These are phyloP conservation scores for Penicillium odoratum DNA, from an alignment of 495 filamentous ascomycete genomes.

Conservation along the genomic window DNA sequence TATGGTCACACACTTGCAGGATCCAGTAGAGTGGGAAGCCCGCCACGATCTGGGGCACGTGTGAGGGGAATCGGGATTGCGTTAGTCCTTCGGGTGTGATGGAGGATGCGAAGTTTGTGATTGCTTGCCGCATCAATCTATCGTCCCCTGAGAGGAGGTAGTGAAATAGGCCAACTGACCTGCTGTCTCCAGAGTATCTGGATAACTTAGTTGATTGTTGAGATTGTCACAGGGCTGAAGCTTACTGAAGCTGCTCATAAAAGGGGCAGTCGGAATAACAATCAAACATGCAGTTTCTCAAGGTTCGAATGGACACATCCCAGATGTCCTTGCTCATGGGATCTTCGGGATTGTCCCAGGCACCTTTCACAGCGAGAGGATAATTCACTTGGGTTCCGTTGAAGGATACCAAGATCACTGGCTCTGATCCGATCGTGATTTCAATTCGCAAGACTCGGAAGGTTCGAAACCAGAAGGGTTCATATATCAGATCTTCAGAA, in stretches of 20 bases:
- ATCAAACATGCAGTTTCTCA: slow-evolving; percentile 43
- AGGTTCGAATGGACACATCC: slow-evolving; percentile 34
- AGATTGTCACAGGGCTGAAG: not conserved
- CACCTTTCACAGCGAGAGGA: slow-evolving; percentile 32
- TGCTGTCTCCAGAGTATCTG: slow-evolving; percentile 33
- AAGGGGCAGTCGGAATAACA: slow-evolving; percentile 43
- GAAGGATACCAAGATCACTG: slow-evolving; percentile 18
- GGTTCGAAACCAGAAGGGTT: slow-evolving; percentile 45
- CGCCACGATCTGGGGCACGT: slow-evolving; percentile 34
- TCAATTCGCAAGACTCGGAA: slow-evolving; percentile 35
- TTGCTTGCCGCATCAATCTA: slow-evolving; percentile 36
- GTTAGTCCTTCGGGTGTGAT: slow-evolving; percentile 33
- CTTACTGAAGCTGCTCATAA: slow-evolving; percentile 43
- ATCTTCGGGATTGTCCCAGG: slow-evolving; percentile 21
- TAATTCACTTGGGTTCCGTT: slow-evolving; percentile 34
- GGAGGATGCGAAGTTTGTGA: slow-evolving; percentile 36
- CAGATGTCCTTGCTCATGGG: slow-evolving; percentile 26
- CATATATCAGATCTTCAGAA: slow-evolving; percentile 19
- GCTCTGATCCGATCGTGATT: slow-evolving; percentile 23
- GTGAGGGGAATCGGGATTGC: slow-evolving; percentile 38
- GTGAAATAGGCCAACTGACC: slow-evolving; percentile 36
- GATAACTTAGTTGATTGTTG: not conserved
- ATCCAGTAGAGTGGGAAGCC: slow-evolving; percentile 42
- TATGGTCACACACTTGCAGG: slow-evolving; percentile 37
- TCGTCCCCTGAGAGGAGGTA: slow-evolving; percentile 42